Conservation (phyloP, 768 basidiomycete genomes). For the Serendipita vermifera region DNA sequence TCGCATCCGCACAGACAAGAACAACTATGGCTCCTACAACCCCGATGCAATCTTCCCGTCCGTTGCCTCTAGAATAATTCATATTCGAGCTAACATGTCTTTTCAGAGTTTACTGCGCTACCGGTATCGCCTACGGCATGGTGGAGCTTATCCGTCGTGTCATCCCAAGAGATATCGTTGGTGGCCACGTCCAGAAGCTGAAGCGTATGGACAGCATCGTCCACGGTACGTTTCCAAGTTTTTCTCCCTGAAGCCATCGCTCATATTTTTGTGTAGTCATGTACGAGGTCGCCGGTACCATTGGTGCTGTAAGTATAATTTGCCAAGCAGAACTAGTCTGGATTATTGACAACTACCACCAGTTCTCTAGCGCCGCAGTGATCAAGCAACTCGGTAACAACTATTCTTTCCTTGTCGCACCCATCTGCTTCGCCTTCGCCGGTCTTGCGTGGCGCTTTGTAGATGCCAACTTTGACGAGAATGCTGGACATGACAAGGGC, state of each 20-base stretch:
- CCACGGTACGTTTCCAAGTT: background rate
- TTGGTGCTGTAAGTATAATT: too few species aligned
- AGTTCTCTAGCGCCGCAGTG: conserved; percentile 18
- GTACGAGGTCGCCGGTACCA: conserved; percentile 23
- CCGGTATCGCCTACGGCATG: conserved; percentile 21
- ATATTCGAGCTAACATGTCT: too few species aligned
- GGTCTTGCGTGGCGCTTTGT: conserved; percentile 16
- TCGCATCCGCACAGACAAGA: too few species aligned
- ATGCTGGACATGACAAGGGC: conserved; percentile 7
- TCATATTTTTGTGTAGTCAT: conserved; percentile 13
- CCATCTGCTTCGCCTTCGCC: conserved; percentile 17
- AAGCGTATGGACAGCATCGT: conserved; percentile 20
- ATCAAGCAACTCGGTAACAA: conserved; percentile 21
- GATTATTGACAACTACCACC: too few species aligned
- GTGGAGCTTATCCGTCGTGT: conserved; percentile 22
- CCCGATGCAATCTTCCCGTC: too few species aligned
- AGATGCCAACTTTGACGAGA: conserved; percentile 9
- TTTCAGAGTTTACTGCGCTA: conserved; percentile 19
- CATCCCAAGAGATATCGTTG: conserved; percentile 18
- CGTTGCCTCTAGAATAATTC: too few species aligned
- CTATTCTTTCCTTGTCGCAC: conserved; percentile 16
- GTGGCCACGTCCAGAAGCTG: conserved; percentile 18
- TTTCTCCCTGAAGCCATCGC: background rate
- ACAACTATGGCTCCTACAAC: too few species aligned
- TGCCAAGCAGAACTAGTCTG: too few species aligned